phyloP scores from a whole-genome alignment of 306 rosid species.

The Ormosia emarginata region DNA sequence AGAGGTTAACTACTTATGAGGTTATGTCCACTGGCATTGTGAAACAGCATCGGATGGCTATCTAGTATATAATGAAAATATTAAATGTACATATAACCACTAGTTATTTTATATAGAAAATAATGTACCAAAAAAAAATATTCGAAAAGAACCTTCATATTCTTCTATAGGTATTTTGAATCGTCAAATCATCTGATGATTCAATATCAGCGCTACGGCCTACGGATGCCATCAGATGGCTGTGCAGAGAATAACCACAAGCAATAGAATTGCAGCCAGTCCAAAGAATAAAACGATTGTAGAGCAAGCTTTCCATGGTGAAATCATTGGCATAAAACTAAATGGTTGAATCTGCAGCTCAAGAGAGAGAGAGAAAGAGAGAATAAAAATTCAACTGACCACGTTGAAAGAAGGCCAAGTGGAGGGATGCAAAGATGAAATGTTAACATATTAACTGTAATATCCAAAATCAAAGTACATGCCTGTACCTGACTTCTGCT shows the following conservation, averaged over 20 bases:
- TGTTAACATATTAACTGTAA: background rate
- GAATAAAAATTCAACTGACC: background rate
- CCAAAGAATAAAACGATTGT: background rate
- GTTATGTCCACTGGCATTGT: too few relatives aligned
- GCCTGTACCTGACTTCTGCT: background rate
- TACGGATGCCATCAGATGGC: background rate
- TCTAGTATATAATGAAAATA: too few relatives aligned
- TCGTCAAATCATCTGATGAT: background rate
- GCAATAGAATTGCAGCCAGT: background rate
- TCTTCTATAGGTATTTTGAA: background rate
- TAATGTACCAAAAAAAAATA: background rate
- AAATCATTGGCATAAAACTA: background rate
- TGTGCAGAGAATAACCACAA: slow-evolving; percentile 4
- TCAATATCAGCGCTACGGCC: background rate
- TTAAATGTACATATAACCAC: too few relatives aligned
- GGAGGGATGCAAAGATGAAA: background rate
- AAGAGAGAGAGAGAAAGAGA: too few relatives aligned
- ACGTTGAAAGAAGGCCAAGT: background rate
- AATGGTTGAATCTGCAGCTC: background rate
- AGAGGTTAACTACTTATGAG: too few relatives aligned
- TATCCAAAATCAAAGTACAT: background rate
- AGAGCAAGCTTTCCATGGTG: slow-evolving; percentile 5
- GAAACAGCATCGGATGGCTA: too few relatives aligned
- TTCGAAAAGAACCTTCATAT: background rate
- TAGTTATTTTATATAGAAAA: too few relatives aligned